phyloP scores from a whole-genome alignment of 192 early-diverging fungal species.

The Linnemannia hyalina region DNA sequence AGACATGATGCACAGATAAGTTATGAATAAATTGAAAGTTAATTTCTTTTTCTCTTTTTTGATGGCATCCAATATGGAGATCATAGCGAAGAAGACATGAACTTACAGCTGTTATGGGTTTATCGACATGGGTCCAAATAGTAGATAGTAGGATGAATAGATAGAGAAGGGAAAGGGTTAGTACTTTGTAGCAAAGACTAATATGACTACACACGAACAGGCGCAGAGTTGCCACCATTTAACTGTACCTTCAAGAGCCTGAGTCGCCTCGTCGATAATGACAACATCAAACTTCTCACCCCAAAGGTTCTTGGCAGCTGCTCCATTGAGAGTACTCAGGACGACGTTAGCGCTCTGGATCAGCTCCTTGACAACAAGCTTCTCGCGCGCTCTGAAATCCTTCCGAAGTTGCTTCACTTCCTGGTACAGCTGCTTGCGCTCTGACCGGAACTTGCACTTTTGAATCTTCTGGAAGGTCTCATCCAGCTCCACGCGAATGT shows the following conservation, averaged over 20 bases:
- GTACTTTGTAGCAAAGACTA: not conserved
- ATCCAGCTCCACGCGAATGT: constrained; percentile 86
- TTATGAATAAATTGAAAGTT: not conserved
- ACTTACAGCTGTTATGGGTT: not conserved
- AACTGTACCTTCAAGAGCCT: constrained; percentile 75
- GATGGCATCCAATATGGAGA: not conserved
- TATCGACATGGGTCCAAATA: no score
- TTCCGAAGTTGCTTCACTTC: constrained; percentile 77
- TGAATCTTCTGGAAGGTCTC: constrained; percentile 66
- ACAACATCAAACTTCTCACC: constrained; percentile 83
- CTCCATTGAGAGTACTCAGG: constrained; percentile 85
- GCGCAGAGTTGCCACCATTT: not conserved
- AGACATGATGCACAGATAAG: constrained; percentile 1
- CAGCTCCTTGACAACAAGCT: constrained; percentile 70
- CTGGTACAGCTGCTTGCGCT: constrained; percentile 73
- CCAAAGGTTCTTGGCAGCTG: constrained; percentile 62
- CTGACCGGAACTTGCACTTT: constrained; percentile 74
- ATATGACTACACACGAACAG: not conserved
- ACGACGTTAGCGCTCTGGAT: constrained; percentile 76
- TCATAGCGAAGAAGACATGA: not conserved
- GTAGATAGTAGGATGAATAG: not conserved
- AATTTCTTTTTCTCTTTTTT: not conserved
- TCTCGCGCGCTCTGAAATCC: constrained; percentile 78
- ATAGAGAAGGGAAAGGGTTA: not conserved
- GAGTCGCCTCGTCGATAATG: constrained; percentile 92